Conservation (phyloP, 306 rosid species). For the Morella rubra region DNA sequence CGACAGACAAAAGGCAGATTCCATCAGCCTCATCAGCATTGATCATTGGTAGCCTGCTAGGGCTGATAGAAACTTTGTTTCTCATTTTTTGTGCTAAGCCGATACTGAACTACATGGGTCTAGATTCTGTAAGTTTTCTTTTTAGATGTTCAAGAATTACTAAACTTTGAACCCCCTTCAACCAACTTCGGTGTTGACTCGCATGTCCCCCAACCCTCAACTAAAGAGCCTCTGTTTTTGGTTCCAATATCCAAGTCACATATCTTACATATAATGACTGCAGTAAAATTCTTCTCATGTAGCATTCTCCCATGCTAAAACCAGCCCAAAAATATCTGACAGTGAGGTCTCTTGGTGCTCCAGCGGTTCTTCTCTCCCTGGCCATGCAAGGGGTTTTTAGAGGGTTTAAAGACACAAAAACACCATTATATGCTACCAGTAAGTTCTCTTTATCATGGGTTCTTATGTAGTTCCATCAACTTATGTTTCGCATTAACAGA, state of each 20-base stretch:
- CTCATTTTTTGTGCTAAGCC: slow-evolving; percentile 83
- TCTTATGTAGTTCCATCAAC: not conserved
- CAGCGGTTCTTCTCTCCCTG: slow-evolving; percentile 91
- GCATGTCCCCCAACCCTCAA: no score
- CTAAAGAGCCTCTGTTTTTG: slow-evolving; percentile 12
- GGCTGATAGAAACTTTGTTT: slow-evolving; percentile 67
- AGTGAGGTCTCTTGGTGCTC: slow-evolving; percentile 93
- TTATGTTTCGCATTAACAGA: not conserved
- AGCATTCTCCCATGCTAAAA: slow-evolving; percentile 82
- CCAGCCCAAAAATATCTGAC: slow-evolving; percentile 74
- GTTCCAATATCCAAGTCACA: not conserved
- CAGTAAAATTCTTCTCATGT: slow-evolving; percentile 11
- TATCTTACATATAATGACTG: not conserved
- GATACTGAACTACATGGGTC: slow-evolving; percentile 83
- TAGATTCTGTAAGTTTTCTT: slow-evolving; percentile 58
- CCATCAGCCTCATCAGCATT: slow-evolving; percentile 97
- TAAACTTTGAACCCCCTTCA: not conserved
- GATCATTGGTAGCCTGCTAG: slow-evolving; percentile 73
- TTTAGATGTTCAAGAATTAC: not conserved
- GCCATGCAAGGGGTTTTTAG: slow-evolving; percentile 98
- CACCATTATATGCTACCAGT: slow-evolving; percentile 90
- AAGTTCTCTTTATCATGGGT: slow-evolving; percentile 10
- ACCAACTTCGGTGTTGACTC: not conserved
- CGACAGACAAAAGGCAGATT: slow-evolving; percentile 54
- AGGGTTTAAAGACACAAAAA: slow-evolving; percentile 90